A percentile compares a stretch with the other conserved stretches of the same genome.
Conservation (phyloP, 208 protist species). For the Wallacemonas sp. region DNA sequence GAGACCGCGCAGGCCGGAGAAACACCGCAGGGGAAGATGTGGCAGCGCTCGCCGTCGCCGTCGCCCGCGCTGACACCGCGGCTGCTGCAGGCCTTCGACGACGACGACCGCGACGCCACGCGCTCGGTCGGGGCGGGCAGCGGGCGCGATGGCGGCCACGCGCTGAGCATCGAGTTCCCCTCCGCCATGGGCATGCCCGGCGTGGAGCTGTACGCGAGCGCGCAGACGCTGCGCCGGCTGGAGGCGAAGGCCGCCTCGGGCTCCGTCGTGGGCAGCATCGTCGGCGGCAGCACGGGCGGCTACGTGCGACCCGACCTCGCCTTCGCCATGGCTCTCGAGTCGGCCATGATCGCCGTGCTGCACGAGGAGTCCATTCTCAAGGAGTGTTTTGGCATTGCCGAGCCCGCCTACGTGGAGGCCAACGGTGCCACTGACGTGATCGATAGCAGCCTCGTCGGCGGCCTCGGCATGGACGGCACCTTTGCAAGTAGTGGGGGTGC, state of each 20-base stretch:
- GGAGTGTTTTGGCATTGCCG: conserved; percentile 66
- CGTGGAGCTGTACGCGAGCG: conserved; percentile 50
- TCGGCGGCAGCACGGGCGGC: conserved; percentile 33
- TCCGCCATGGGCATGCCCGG: conserved; percentile 31
- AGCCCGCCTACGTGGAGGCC: conserved; percentile 27
- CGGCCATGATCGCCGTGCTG: conserved; percentile 52
- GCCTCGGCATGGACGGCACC: too few species aligned
- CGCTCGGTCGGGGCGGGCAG: conserved; percentile 13
- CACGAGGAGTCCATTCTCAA: conserved; percentile 71
- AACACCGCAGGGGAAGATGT: conserved; percentile 39
- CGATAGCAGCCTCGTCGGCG: neutral
- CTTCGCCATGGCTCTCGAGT: conserved; percentile 80
- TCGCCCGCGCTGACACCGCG: conserved; percentile 55
- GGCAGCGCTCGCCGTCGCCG: conserved; percentile 20
- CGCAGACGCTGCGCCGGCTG: conserved; percentile 46
- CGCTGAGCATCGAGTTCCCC: conserved; percentile 59
- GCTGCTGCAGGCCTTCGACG: conserved; percentile 41
- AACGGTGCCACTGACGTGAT: neutral
- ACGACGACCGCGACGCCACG: conserved; percentile 19
- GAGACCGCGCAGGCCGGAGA: conserved; percentile 55
- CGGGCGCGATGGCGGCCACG: conserved; percentile 23
- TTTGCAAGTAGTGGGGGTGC: conserved; percentile 11
- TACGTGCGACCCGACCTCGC: conserved; percentile 75
- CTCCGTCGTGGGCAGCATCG: conserved; percentile 36
- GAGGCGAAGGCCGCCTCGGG: conserved; percentile 35